phyloP scores from a whole-genome alignment of 164 flowering plant genomes.

The Magnolia kwangsiensis region DNA sequence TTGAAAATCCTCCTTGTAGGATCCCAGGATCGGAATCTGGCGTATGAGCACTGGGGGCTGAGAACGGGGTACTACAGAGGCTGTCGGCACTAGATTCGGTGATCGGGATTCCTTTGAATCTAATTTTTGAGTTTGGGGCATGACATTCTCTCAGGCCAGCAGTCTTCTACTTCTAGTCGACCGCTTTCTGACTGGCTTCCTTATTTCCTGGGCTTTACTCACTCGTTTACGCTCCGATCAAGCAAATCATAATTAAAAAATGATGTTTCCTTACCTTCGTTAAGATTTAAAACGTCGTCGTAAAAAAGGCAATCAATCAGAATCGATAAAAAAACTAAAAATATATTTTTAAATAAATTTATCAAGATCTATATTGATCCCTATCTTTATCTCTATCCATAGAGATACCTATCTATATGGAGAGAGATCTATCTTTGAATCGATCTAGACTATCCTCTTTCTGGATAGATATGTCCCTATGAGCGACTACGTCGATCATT shows the following conservation, averaged over 20 bases:
- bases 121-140: too few species aligned
- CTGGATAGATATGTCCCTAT: background rate
- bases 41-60: too few species aligned
- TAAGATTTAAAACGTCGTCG: background rate
- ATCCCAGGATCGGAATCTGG: too few species aligned
- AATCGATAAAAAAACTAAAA: background rate
- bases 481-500: constrained; percentile 8
- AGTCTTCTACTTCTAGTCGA: too few species aligned
- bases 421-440: background rate
- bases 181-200: too few species aligned
- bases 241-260: background rate
- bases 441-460: background rate
- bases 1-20: too few species aligned
- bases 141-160: too few species aligned
- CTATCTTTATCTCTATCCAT: background rate
- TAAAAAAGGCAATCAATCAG: background rate
- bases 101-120: too few species aligned
- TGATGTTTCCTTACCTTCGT: background rate
- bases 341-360: too few species aligned
- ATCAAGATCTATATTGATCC: too few species aligned
- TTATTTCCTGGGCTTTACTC: background rate
- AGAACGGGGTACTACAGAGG: too few species aligned
- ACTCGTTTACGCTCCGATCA: background rate
- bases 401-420: background rate
- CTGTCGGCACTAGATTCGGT: too few species aligned